A percentile compares a stretch with the other conserved stretches of the same genome.
These are phyloP conservation scores for Gleditsia sinensis DNA, from an alignment of 306 rosid species.

Conservation along the genomic window DNA sequence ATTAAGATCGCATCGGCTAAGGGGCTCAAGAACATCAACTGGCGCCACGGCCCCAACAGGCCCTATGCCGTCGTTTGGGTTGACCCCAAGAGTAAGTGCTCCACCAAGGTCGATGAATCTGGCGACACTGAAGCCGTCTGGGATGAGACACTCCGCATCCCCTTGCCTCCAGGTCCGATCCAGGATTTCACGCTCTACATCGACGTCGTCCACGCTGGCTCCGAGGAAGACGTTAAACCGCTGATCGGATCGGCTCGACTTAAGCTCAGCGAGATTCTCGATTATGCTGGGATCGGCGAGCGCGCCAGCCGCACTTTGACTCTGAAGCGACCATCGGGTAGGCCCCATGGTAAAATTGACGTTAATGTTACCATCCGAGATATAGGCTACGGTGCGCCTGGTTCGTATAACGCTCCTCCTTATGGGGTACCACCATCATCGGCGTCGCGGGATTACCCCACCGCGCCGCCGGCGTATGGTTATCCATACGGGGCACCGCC, in stretches of 20 bases:
- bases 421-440: slow-evolving; percentile 66
- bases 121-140: slow-evolving; percentile 72
- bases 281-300: slow-evolving; percentile 58
- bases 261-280: slow-evolving; percentile 48
- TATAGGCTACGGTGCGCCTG: slow-evolving; percentile 49
- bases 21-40: slow-evolving; percentile 79
- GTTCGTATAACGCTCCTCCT: slow-evolving; percentile 49
- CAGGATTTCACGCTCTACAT: slow-evolving; percentile 56
- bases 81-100: slow-evolving; percentile 54
- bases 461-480: slow-evolving; percentile 45
- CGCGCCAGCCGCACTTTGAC: slow-evolving; percentile 39
- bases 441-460: slow-evolving; percentile 38
- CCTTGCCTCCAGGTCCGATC: slow-evolving; percentile 49
- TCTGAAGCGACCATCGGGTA: slow-evolving; percentile 78
- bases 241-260: slow-evolving; percentile 78
- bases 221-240: slow-evolving; percentile 68
- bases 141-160: slow-evolving; percentile 66
- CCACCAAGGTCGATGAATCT: slow-evolving; percentile 51
- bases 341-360: slow-evolving; percentile 82
- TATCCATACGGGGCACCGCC: slow-evolving; percentile 31
- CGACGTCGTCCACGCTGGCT: slow-evolving; percentile 77
- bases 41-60: slow-evolving; percentile 68
- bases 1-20: slow-evolving; percentile 57
- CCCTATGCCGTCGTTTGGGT: slow-evolving; percentile 94
- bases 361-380: slow-evolving; percentile 50